Evolutionary conservation across 306 rosid genomes (phyloP).

Genomic region (Gastrolobium villosum): DNA sequence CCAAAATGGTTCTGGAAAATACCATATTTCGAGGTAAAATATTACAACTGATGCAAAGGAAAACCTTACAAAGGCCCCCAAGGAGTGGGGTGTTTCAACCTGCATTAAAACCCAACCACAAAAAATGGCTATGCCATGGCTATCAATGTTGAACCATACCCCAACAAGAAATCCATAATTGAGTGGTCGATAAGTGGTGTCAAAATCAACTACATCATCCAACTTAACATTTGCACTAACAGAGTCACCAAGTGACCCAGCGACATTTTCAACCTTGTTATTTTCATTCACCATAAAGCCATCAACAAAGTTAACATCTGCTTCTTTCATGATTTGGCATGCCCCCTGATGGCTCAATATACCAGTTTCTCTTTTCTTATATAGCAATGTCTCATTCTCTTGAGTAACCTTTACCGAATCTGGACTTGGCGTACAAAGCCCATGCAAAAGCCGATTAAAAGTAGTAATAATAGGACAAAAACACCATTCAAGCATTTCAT

Average conservation of each 20-base stretch:
- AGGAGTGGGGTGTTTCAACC: constrained; percentile 83
- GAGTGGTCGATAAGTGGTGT: constrained; percentile 76
- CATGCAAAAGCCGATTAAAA: no score
- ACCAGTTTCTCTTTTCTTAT: constrained; percentile 88
- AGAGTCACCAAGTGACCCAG: constrained; percentile 85
- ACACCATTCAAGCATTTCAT: no score
- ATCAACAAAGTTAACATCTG: constrained; percentile 72
- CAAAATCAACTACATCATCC: constrained; percentile 88
- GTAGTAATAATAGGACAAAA: no score
- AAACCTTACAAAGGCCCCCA: no score
- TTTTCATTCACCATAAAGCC: constrained; percentile 84
- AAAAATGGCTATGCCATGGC: constrained; percentile 82
- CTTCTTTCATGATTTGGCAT: constrained; percentile 81
- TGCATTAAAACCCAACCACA: constrained; percentile 88
- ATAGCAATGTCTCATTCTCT: constrained; percentile 85
- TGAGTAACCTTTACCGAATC: constrained; percentile 85
- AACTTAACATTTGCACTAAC: constrained; percentile 70
- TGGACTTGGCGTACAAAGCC: no score
- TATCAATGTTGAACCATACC: constrained; percentile 94
- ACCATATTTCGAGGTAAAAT: no score
- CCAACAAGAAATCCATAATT: constrained; percentile 92
- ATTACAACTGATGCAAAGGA: no score
- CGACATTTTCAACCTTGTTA: constrained; percentile 80
- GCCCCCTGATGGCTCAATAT: constrained; percentile 89
- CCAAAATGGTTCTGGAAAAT: no score